Percentiles rank a stretch among this genome's conserved stretches.
Evolutionary conservation across 148 eudicot species (phyloP).

Genomic region (Cornus florida): DNA sequence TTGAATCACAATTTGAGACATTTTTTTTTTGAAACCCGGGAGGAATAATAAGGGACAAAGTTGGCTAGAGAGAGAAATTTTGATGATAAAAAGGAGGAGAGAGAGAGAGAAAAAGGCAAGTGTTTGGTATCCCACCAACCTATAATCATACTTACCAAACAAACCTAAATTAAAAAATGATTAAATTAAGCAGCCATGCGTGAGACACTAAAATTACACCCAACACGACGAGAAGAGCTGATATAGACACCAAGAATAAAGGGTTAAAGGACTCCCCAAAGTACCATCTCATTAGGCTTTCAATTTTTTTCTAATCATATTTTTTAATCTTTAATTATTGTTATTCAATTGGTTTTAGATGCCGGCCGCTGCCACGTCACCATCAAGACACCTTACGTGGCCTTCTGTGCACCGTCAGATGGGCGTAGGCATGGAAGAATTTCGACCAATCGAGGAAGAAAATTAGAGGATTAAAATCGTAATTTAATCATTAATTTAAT

Average conservation of each 20-base stretch:
- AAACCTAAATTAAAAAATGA: not conserved
- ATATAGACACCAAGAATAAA: conserved; percentile 11
- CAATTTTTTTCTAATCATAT: not conserved
- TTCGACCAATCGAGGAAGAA: not conserved
- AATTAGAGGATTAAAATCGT: not conserved
- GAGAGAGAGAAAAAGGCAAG: not conserved
- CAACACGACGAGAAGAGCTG: not conserved
- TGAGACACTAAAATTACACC: conserved; percentile 6
- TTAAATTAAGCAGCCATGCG: not conserved
- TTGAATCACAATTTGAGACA: too few species aligned
- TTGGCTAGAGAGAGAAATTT: not conserved
- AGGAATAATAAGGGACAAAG: too few species aligned
- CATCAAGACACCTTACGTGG: not conserved
- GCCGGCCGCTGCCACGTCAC: not conserved
- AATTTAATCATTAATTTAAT: not conserved
- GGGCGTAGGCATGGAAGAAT: not conserved
- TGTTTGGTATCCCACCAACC: not conserved
- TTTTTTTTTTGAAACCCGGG: too few species aligned
- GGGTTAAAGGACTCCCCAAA: not conserved
- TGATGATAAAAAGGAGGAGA: not conserved
- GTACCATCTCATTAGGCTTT: not conserved
- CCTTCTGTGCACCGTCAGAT: not conserved
- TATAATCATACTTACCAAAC: not conserved
- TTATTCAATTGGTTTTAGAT: not conserved
- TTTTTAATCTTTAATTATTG: too few species aligned